Base-by-base conservation (phyloP, 306 rosid genomes). In the Cicer bijugum region DNA sequence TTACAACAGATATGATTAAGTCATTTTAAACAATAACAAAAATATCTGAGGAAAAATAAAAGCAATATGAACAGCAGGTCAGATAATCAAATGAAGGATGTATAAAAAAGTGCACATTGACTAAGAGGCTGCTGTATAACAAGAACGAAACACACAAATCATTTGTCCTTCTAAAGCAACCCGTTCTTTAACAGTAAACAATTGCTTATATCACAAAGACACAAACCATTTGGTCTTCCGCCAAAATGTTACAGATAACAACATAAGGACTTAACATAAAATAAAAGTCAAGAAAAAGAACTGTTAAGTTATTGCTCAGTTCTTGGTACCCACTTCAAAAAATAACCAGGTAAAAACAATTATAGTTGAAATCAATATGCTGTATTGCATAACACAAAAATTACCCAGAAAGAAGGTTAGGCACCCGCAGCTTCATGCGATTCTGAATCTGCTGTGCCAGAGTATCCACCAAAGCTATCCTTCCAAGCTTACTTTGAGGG, bases 351-450 rank as follows among this genome's bases (percentile, higher is more conserved):
- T 48, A 39, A 77, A 79, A 75, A 71, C 53, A 38, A 17, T 6
- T 12, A 73, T 42, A 37, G 44, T 6, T 10, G 70, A 76, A 68
- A 69, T 45, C 66, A 12, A 35, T 1, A 33, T 45, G 6, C 5
- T 59, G 67, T 12, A 23, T 63, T 73, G 74, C 20, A 74, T 58
- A 7, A 42, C 66, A 81, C 43, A 62, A 48, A 23, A 82, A 64
- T 81, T 89, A 91, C 99, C 99, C 99, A 77, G 96, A 87, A 60
- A 94, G 92, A 81, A 91, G 80, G 84, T 90, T 91, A 9, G 99
- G 99, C 66, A 94, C 85, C 71, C 99, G 88, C 59, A 91, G 80
- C 91, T 88, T 90, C 97, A 91, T 91, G 53, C 96, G 96, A 68
- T 76, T 94, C 77, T 90, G 91, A 84, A 94, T 91, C 83, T 94